These are phyloP conservation scores for Nakazawaea ernobii DNA, from an alignment of 805 yeast species.

Conservation along the genomic window DNA sequence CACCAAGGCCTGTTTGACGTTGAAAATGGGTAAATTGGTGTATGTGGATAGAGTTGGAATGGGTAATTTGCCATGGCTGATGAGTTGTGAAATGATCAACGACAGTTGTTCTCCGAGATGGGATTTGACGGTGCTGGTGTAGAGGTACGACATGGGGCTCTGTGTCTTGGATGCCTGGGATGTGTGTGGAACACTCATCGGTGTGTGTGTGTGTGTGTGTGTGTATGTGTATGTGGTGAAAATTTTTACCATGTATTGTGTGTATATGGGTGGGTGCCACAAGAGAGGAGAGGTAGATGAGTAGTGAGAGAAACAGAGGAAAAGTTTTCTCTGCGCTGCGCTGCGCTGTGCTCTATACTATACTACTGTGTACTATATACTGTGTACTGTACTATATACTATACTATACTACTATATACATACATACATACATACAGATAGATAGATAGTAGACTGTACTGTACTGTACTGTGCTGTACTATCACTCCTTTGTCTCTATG, in stretches of 20 bases:
- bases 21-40: conserved; percentile 40
- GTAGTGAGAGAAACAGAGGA: too few species aligned
- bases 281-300: too few species aligned
- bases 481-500: too few species aligned
- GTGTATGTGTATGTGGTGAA: too few species aligned
- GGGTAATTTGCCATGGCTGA: conserved; percentile 63
- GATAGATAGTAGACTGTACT: too few species aligned
- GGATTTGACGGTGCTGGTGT: conserved; percentile 43
- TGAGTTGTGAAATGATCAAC: conserved; percentile 48
- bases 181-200: conserved; percentile 7
- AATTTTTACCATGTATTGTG: too few species aligned
- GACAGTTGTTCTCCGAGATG: conserved; percentile 75
- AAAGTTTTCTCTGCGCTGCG: too few species aligned
- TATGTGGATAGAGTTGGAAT: conserved; percentile 45
- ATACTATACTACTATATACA: too few species aligned
- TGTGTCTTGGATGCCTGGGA: conserved; percentile 41
- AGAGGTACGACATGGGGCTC: conserved; percentile 57
- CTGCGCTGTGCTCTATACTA: too few species aligned
- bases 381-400: background rate
- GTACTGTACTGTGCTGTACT: background rate
- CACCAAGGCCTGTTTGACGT: conserved; percentile 63
- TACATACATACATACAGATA: too few species aligned
- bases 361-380: background rate
- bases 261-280: too few species aligned
- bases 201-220: too few species aligned